phyloP scores from a whole-genome alignment of 305 asterid genomes.

The Rubia peregrina region DNA sequence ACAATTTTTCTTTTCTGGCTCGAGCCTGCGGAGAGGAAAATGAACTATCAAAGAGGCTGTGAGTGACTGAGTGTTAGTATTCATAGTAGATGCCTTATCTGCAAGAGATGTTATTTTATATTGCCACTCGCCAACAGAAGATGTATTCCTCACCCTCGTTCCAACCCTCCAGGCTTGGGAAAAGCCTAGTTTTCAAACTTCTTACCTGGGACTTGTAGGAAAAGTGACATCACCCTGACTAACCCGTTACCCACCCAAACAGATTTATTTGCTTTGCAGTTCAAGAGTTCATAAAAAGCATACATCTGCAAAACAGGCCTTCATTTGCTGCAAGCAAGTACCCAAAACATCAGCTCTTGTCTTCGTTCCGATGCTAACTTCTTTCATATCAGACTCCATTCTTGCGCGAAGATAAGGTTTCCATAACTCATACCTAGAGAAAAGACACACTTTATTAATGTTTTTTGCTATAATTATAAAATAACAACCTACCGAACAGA shows the following conservation, averaged over 20 bases:
- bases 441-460: conserved; percentile 1
- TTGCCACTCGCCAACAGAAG: neutral
- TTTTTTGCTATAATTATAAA: neutral
- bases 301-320: conserved; percentile 86
- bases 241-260: neutral
- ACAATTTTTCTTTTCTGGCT: conserved; percentile 68
- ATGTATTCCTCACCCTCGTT: neutral
- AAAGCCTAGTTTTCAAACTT: neutral
- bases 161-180: neutral
- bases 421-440: conserved; percentile 80
- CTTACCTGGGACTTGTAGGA: neutral
- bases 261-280: neutral
- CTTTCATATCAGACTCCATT: conserved; percentile 94
- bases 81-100: neutral
- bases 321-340: conserved; percentile 83
- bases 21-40: conserved; percentile 54
- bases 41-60: neutral
- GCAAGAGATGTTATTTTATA: neutral
- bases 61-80: neutral
- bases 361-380: conserved; percentile 75
- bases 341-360: conserved; percentile 78
- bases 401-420: conserved; percentile 90
- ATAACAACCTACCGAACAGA: neutral
- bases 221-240: conserved; percentile 1
- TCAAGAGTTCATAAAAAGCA: conserved; percentile 18